Evolutionary conservation across 371 early-diverging fungal genomes (phyloP).

Genomic region (Apophysomyces sp.): DNA sequence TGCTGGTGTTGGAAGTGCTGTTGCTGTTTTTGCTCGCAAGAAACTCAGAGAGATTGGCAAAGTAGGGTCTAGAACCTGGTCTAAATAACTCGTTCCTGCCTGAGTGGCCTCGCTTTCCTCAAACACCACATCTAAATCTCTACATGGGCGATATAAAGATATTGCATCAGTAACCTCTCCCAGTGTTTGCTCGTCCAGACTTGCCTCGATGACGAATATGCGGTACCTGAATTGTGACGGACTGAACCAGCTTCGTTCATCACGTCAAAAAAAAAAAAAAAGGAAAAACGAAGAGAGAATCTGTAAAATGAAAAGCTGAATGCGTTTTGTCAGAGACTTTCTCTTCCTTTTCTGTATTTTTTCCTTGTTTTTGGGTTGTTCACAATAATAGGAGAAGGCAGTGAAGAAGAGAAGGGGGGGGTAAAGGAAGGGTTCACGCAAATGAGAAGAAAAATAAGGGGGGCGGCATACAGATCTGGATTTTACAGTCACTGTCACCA

Average conservation of each 20-base stretch:
- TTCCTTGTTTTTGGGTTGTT: too few species aligned
- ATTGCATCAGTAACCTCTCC: not conserved
- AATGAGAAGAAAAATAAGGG: too few species aligned
- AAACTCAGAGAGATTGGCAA: conserved; percentile 29
- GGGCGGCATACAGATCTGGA: too few species aligned
- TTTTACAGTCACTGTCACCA: too few species aligned
- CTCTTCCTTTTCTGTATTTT: not conserved
- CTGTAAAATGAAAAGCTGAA: not conserved
- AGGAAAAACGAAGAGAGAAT: not conserved
- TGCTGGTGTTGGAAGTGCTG: conserved; percentile 13
- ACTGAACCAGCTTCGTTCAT: conserved; percentile 24
- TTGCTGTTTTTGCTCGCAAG: conserved; percentile 15
- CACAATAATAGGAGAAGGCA: too few species aligned
- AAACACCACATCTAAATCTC: conserved; percentile 41
- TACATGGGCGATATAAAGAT: conserved; percentile 2
- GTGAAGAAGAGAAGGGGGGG: too few species aligned
- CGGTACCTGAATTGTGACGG: conserved; percentile 11
- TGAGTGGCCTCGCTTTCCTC: conserved; percentile 30
- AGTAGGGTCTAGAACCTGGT: conserved; percentile 24
- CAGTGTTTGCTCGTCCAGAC: not conserved
- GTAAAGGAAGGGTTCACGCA: too few species aligned
- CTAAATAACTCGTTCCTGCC: conserved; percentile 19
- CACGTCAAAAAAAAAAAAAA: conserved; percentile 3
- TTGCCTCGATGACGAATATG: conserved; percentile 21
- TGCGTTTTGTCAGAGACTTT: not conserved